These are phyloP conservation scores for Blastobotrys niveus DNA, from an alignment of 1,139 yeast species.

Conservation along the genomic window DNA sequence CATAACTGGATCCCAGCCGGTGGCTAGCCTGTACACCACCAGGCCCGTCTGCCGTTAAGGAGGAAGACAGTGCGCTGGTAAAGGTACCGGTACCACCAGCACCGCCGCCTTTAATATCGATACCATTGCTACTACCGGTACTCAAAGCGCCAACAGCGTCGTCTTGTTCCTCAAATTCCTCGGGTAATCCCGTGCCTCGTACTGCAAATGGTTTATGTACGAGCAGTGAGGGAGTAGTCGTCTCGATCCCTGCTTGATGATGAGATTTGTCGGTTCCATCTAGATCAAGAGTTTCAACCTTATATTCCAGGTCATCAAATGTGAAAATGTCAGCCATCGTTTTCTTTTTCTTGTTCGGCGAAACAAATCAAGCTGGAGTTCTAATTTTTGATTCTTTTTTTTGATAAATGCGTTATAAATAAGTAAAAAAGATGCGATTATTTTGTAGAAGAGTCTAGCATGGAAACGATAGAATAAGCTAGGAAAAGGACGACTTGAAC, in stretches of 20 bases:
- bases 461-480: neutral
- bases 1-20: conserved; percentile 44
- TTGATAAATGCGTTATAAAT: neutral
- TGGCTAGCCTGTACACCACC: neutral
- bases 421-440: neutral
- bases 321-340: conserved; percentile 7
- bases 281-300: neutral
- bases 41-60: neutral
- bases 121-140: neutral
- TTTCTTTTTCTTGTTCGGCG: neutral
- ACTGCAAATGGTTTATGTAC: conserved; percentile 1
- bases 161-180: neutral
- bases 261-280: neutral
- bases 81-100: neutral
- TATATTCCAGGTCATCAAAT: conserved; percentile 8
- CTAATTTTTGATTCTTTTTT: neutral
- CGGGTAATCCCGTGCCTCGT: neutral
- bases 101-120: neutral
- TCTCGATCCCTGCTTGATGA: neutral
- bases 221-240: neutral
- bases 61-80: neutral
- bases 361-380: no score
- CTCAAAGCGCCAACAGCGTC: conserved; percentile 1
- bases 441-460: neutral
- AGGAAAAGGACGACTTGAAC: neutral